A percentile compares a stretch with the other conserved stretches of the same genome.
phyloP scores from a whole-genome alignment of 352 stramenopile species.

The Globisporangium lucens region DNA sequence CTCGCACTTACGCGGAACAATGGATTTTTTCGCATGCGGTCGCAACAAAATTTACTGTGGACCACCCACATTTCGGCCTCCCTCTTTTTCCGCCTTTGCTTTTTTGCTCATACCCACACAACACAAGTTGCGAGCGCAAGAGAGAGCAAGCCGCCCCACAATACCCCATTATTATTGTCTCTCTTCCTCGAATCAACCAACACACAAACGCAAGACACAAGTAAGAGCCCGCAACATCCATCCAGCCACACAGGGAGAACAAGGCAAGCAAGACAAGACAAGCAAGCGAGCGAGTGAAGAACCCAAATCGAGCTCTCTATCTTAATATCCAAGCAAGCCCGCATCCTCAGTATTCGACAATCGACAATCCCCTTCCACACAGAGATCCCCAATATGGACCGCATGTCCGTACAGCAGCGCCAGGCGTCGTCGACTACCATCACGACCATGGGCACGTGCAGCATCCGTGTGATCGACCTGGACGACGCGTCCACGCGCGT shows the following conservation, averaged over 20 bases:
- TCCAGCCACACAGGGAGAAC: neutral
- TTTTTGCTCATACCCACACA: neutral
- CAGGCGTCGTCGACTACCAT: neutral
- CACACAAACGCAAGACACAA: neutral
- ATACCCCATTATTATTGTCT: neutral
- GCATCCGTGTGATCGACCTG: constrained; percentile 80
- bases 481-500: constrained; percentile 73
- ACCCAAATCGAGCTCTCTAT: neutral
- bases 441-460: constrained; percentile 27
- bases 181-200: neutral
- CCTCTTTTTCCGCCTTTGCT: neutral
- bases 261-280: constrained; percentile 1
- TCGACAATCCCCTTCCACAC: neutral
- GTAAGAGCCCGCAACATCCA: neutral
- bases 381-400: neutral
- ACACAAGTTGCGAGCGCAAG: neutral
- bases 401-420: constrained; percentile 1
- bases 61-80: neutral
- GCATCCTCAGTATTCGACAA: neutral
- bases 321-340: constrained; percentile 1
- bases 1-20: neutral
- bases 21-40: constrained; percentile 1
- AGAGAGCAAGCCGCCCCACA: neutral
- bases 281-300: neutral
- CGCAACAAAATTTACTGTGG: neutral